Base-by-base conservation (phyloP, 768 basidiomycete species). In the Lactarius vividus region DNA sequence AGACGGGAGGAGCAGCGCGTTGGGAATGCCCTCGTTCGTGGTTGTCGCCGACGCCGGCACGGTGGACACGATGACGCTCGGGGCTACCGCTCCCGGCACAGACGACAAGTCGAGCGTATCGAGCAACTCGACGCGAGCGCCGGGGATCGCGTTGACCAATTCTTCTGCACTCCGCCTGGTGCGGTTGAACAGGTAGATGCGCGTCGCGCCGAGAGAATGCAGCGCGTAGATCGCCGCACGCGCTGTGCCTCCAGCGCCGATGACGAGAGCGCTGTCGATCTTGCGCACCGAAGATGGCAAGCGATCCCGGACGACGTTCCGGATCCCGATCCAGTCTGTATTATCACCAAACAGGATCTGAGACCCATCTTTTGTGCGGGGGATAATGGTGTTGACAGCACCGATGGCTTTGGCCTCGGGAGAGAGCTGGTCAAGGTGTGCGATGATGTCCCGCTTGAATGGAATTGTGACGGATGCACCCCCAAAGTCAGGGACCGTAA, bases 391-490 rank as follows among this genome's bases (percentile, higher is more conserved):
- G 76, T 99, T 98, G 69, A 98, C 93, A 0, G 97, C 97, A 0
- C 97, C 97, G 65, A 99, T 95, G 4, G 84, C 80, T 70, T 86
- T 79, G 1, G 95, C 97, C 26, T 94, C 88, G 0, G 87, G 85
- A 0, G 95, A 91, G 49, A 98, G 77, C 61, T 79, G 77, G 72
- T 96, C 91, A 59, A 99, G 84, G 6, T 91, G 79, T 1, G 90
- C 85, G 57, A 98, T 93, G 69, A 98, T 82, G 66, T 93, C 91
- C 44, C 96, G 80, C 77, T 99, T 99, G 81, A 89, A 88, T 2
- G 97, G 97, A 69, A 98, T 98, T 23, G 97, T 99, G 31, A 98
- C 94, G 5, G 92, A 94, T 18, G 95, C 97, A 0, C 97, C 97
- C 9, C 97, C 96, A 74, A 98, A 98, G 55, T 87, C 85, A 1